Base-by-base conservation (phyloP, 306 rosid species). In the Ormosia semicastrata region DNA sequence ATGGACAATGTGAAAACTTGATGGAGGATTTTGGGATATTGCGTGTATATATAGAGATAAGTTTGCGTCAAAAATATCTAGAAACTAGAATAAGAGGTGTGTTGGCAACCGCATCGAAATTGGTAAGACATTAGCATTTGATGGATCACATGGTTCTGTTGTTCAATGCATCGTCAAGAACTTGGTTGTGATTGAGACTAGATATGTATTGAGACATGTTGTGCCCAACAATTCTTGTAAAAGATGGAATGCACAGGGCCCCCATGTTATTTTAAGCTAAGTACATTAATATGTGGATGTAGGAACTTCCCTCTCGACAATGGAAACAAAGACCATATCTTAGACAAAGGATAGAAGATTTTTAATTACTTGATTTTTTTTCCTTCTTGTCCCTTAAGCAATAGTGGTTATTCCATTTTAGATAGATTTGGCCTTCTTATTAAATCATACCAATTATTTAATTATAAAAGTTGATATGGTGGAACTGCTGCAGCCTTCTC, bases 61-160 rank as follows among this genome's bases (percentile, higher is more conserved):
- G 65, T 62, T 71, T 7, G 24, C 10, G 32, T 10, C 3, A 13
- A 13, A 54, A 78, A 44, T 32, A 30, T 82, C 2, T 8, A 36
- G 52, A 71, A 34, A 71, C 4, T 41, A 8, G 44, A 57, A 34
- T 69, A 10, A 59, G 78, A 77, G 53, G 41, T 0, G n/a, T 54
- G 13, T 44, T 39, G 15, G 73, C 29, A 12, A 40, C 2, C n/a
- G 3, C 71, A 71, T 24, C 7, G 9, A 39, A 15, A 50, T 50
- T 59, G 33, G 72, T 6, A 37, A 70, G 73, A 50, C 39, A 60
- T 29, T 46, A 59, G 46, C 60, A 14, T 71, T 17, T 65, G 57
- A 44, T 52, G 4, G 33, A 81, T 73, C 76, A 62, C 86, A 76
- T 83, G 81, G 63, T 24, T 77, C 9, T 71, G 85, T 53, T 29